Evolutionary conservation across 352 stramenopile species (phyloP).

Genomic region (Globisporangium spinosum): DNA sequence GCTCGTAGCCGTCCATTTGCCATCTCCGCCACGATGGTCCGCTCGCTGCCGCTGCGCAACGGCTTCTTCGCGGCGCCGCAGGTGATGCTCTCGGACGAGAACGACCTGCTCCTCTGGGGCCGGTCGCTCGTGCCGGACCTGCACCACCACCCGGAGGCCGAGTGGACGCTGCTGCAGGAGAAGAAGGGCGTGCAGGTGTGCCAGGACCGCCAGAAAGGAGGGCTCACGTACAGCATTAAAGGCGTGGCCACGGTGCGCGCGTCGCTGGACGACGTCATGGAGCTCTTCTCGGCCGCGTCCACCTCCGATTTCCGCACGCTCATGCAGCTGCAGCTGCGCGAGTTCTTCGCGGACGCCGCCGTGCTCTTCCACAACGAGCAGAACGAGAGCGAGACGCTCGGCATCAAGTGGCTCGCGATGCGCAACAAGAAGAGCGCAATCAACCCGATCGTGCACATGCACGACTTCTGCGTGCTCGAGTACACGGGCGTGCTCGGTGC

Average conservation of each 20-base stretch:
- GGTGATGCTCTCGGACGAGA: slow-evolving; percentile 57
- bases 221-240: slow-evolving; percentile 76
- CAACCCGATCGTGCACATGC: slow-evolving; percentile 34
- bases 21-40: slow-evolving; percentile 44
- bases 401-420: slow-evolving; percentile 78
- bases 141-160: slow-evolving; percentile 62
- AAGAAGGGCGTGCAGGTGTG: slow-evolving; percentile 65
- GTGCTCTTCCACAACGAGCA: slow-evolving; percentile 75
- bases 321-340: slow-evolving; percentile 73
- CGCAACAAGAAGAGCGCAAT: slow-evolving; percentile 62
- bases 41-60: slow-evolving; percentile 67
- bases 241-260: slow-evolving; percentile 51
- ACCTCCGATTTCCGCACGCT: slow-evolving; percentile 62
- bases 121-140: slow-evolving; percentile 67
- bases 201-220: slow-evolving; percentile 79
- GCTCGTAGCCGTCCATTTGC: slow-evolving; percentile 1
- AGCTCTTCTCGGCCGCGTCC: slow-evolving; percentile 61
- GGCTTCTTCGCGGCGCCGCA: slow-evolving; percentile 73
- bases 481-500: slow-evolving; percentile 65
- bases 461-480: slow-evolving; percentile 77
- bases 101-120: slow-evolving; percentile 70
- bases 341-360: slow-evolving; percentile 64
- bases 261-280: slow-evolving; percentile 72
- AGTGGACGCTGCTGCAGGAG: slow-evolving; percentile 75
- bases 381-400: slow-evolving; percentile 71